Percentiles rank a stretch among this genome's conserved stretches.
Evolutionary conservation across 768 basidiomycete species (phyloP).

Genomic region (Stropharia rugosoannulata): DNA sequence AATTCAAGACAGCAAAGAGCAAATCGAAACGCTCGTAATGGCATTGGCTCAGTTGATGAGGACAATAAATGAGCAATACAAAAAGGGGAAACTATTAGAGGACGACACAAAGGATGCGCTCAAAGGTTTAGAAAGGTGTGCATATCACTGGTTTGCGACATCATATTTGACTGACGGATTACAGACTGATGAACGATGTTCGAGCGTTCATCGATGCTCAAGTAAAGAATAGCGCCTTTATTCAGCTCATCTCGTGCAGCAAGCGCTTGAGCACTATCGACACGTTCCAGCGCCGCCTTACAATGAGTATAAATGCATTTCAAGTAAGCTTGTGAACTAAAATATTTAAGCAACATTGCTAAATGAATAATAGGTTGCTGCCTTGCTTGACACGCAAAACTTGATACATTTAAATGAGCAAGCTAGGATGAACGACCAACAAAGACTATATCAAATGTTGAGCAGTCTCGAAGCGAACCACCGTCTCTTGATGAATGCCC

Average conservation of each 20-base stretch:
- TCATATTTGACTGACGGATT: background rate
- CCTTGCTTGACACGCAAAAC: slow-evolving; percentile 12
- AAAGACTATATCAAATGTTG: slow-evolving; percentile 8
- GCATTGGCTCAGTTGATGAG: background rate
- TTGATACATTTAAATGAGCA: slow-evolving; percentile 15
- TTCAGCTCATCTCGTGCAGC: background rate
- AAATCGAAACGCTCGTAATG: background rate
- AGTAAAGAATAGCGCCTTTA: background rate
- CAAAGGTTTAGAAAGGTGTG: background rate
- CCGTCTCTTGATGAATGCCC: slow-evolving; percentile 8
- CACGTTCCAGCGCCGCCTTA: slow-evolving; percentile 11
- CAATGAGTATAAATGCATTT: slow-evolving; percentile 11
- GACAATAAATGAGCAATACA: slow-evolving; percentile 3
- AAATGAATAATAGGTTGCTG: slow-evolving; percentile 3
- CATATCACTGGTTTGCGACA: background rate
- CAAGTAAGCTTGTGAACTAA: slow-evolving; percentile 2
- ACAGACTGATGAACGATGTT: slow-evolving; percentile 13
- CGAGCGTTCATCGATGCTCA: slow-evolving; percentile 8
- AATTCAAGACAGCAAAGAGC: slow-evolving; percentile 5
- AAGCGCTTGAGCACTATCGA: slow-evolving; percentile 12
- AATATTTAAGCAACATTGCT: background rate
- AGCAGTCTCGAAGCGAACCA: slow-evolving; percentile 14
- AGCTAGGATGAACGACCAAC: slow-evolving; percentile 16
- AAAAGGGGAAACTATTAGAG: slow-evolving; percentile 1
- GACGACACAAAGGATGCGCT: background rate